phyloP scores from a whole-genome alignment of 768 basidiomycete species.

The Inosperma sp. region DNA sequence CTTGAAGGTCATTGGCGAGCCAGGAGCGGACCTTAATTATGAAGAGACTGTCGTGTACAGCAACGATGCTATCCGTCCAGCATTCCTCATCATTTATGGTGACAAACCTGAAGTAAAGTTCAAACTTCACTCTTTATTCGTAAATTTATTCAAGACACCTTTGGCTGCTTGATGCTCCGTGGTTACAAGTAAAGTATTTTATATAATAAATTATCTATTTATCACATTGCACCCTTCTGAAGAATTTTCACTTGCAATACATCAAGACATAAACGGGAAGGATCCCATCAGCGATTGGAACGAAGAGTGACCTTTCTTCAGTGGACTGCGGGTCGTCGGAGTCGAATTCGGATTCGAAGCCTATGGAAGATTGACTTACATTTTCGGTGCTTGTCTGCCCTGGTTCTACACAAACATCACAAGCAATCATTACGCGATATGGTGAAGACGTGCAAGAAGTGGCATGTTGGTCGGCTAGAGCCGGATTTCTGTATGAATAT shows the following conservation, averaged over 20 bases:
- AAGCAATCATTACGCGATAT: slow-evolving; percentile 61
- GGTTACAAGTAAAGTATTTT: slow-evolving; percentile 7
- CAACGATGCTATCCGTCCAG: slow-evolving; percentile 64
- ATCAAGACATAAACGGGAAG: slow-evolving; percentile 55
- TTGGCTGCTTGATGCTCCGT: slow-evolving; percentile 33
- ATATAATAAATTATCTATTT: slow-evolving; percentile 15
- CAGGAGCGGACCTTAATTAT: slow-evolving; percentile 62
- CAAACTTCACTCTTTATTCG: slow-evolving; percentile 33
- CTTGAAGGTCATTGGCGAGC: slow-evolving; percentile 52
- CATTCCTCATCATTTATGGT: slow-evolving; percentile 62
- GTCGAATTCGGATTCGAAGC: background rate
- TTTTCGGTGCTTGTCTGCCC: slow-evolving; percentile 26
- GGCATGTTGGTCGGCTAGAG: slow-evolving; percentile 52
- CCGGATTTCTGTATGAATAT: slow-evolving; percentile 59
- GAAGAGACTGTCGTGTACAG: slow-evolving; percentile 65
- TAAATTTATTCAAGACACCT: slow-evolving; percentile 46
- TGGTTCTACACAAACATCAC: slow-evolving; percentile 46
- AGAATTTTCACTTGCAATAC: slow-evolving; percentile 37
- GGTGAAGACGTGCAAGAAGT: slow-evolving; percentile 65
- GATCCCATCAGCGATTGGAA: slow-evolving; percentile 50
- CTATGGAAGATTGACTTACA: slow-evolving; percentile 21
- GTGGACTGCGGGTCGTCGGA: slow-evolving; percentile 32
- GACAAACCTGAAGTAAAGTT: slow-evolving; percentile 26
- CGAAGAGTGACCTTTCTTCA: slow-evolving; percentile 50
- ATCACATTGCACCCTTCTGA: slow-evolving; percentile 7